A percentile compares a stretch with the other conserved stretches of the same genome.
These are phyloP conservation scores for Diplogelasinospora grovesii DNA, from an alignment of 495 filamentous ascomycete genomes.

Conservation along the genomic window DNA sequence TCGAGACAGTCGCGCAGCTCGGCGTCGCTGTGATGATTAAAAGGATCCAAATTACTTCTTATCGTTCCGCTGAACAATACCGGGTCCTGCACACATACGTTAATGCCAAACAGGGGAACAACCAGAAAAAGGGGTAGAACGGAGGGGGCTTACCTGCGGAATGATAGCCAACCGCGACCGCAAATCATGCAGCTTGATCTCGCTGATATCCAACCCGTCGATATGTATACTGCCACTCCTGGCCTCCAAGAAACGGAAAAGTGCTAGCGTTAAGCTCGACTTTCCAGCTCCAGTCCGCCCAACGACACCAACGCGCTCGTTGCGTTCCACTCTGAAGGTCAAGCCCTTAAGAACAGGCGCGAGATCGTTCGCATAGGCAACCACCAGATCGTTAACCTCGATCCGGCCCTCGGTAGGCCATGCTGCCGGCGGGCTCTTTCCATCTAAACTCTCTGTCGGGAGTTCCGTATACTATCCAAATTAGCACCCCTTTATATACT, in stretches of 20 bases:
- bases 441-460: conserved; percentile 58
- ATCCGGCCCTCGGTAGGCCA: conserved; percentile 76
- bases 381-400: conserved; percentile 65
- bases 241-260: conserved; percentile 80
- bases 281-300: conserved; percentile 86
- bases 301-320: conserved; percentile 75
- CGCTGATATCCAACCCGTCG: conserved; percentile 71
- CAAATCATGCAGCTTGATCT: conserved; percentile 65
- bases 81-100: conserved; percentile 63
- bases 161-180: conserved; percentile 76
- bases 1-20: conserved; percentile 69
- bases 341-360: conserved; percentile 71
- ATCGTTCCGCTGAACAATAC: conserved; percentile 84
- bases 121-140: neutral
- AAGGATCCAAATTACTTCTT: conserved; percentile 75
- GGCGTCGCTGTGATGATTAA: conserved; percentile 61
- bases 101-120: neutral
- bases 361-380: conserved; percentile 69
- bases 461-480: conserved; percentile 53
- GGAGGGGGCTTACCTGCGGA: conserved; percentile 52
- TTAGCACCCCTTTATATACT: neutral
- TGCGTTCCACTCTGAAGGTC: conserved; percentile 60
- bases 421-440: conserved; percentile 57
- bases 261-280: conserved; percentile 71
- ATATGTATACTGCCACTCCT: conserved; percentile 63